Percentiles rank a stretch among this genome's conserved stretches.
These are phyloP conservation scores for Dipodascus geniculatus DNA, from an alignment of 805 yeast species.

Conservation along the genomic window DNA sequence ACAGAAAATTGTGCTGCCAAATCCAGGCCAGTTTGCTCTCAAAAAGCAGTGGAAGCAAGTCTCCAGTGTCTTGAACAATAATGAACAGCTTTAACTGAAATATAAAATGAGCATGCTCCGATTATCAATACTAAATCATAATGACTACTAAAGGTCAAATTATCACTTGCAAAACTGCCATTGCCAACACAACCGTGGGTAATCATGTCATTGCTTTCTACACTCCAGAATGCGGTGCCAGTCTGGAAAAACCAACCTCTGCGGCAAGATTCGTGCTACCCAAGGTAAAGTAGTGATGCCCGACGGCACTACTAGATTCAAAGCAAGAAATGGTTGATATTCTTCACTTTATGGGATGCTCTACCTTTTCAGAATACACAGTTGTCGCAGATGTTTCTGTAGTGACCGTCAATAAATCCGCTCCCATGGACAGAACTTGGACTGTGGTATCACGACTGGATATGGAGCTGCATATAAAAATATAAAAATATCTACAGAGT, in stretches of 20 bases:
- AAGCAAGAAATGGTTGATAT: conserved; percentile 56
- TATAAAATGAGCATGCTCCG: too few species aligned
- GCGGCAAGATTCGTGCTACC: conserved; percentile 92
- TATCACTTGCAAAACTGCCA: conserved; percentile 88
- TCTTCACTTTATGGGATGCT: conserved; percentile 95
- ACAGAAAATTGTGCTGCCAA: neutral
- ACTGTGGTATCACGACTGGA: conserved; percentile 98
- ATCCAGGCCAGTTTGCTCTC: neutral
- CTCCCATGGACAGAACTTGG: conserved; percentile 85
- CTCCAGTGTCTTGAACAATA: too few species aligned
- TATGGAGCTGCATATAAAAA: conserved; percentile 99
- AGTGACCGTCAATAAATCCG: conserved; percentile 78
- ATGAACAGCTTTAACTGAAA: too few species aligned
- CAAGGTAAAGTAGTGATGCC: conserved; percentile 99
- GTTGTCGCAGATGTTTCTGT: conserved; percentile 96
- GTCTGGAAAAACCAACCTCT: conserved; percentile 91
- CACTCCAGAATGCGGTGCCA: conserved; percentile 92
- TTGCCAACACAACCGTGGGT: conserved; percentile 85
- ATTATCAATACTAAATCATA: too few species aligned
- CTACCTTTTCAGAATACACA: conserved; percentile 93
- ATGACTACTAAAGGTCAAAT: conserved; percentile 25
- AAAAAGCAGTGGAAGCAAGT: neutral
- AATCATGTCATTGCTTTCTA: conserved; percentile 89
- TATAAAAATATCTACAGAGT: too few species aligned
- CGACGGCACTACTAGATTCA: conserved; percentile 90